Base-by-base conservation (phyloP, 768 basidiomycete genomes). In the Cyclocybe aegerita region DNA sequence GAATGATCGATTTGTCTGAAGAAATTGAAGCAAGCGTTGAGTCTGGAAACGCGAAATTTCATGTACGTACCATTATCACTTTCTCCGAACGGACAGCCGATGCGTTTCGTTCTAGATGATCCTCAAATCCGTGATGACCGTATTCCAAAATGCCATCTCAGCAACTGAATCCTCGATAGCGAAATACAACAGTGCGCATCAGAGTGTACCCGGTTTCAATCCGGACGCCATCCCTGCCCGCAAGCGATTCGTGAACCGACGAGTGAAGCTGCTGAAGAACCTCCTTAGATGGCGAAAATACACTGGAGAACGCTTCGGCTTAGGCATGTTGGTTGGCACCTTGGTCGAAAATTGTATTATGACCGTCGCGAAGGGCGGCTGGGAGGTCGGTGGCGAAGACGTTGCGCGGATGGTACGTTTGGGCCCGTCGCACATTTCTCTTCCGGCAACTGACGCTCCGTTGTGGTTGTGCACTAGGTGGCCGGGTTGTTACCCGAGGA, bases 361-460 rank as follows among this genome's bases (percentile, higher is more conserved):
- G 43, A 81, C 79, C 4, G 73, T 90, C 30, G 85, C 92, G 4
- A 77, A 82, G 53, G 78, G 76, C 49, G 88, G 88, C 7, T 97
- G 93, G 94, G 90, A 92, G 38, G 87, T 90, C 34, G 93, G 94
- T 9, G 92, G 92, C 2, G 78, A 86, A 65, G 81, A 81, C 35
- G 68, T 80, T 51, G 71, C 80, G 49, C 72, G 68, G 29, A 81
- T 80, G 79, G 90, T 90, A 53, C 56, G 71, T 16, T 17, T 31
- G 39, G 32, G 16, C 52, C 43, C 55, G 55, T 41, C 49, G 56
- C 15, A 47, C 48, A 36, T 50, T 49, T 30, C 40, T 8, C 37
- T 43, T 34, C 30, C n/a, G 35, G 29, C 9, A 38, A 51, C 60
- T 66, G 9, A 49, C 33, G 36, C n/a, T 30, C 9, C 43, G 32